Evolutionary conservation across 805 yeast genomes (phyloP).

Genomic region (Barnettozyma sucrosica): DNA sequence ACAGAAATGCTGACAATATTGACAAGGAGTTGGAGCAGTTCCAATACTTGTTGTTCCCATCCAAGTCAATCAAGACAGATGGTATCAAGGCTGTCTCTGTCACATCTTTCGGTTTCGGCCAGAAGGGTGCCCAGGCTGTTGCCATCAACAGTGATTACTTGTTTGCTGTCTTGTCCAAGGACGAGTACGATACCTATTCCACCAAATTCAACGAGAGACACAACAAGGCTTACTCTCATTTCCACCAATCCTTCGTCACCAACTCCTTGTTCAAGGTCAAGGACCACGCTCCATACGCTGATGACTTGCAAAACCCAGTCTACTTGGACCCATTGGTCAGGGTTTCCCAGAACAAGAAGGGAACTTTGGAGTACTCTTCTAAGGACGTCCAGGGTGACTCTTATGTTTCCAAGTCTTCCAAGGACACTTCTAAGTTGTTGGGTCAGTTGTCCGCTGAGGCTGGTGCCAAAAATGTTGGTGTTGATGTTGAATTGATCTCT

Average conservation of each 20-base stretch:
- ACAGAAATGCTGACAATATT: constrained; percentile 96
- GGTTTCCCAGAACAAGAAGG: constrained; percentile 33
- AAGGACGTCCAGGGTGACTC: constrained; percentile 43
- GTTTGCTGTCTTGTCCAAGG: constrained; percentile 71
- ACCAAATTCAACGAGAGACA: constrained; percentile 72
- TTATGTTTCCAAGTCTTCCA: constrained; percentile 44
- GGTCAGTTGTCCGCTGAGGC: constrained; percentile 43
- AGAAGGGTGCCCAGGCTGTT: constrained; percentile 96
- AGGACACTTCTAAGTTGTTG: constrained; percentile 60
- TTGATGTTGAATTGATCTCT: constrained; percentile 87
- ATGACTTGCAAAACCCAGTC: constrained; percentile 81
- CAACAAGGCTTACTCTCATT: constrained; percentile 85
- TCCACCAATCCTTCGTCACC: constrained; percentile 90
- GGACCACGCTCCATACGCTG: constrained; percentile 88
- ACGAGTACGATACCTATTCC: constrained; percentile 66
- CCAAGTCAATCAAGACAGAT: constrained; percentile 87
- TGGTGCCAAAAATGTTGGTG: constrained; percentile 72
- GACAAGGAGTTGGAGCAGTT: constrained; percentile 77
- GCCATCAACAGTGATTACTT: constrained; percentile 91
- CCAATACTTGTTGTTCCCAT: constrained; percentile 89
- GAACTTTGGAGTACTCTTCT: constrained; percentile 41
- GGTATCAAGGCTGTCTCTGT: constrained; percentile 96
- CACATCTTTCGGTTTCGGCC: constrained; percentile 98
- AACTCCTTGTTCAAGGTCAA: constrained; percentile 90
- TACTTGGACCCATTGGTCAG: constrained; percentile 92